Conservation (phyloP, 192 early-diverging fungal genomes). For the Backusella macrospora region DNA sequence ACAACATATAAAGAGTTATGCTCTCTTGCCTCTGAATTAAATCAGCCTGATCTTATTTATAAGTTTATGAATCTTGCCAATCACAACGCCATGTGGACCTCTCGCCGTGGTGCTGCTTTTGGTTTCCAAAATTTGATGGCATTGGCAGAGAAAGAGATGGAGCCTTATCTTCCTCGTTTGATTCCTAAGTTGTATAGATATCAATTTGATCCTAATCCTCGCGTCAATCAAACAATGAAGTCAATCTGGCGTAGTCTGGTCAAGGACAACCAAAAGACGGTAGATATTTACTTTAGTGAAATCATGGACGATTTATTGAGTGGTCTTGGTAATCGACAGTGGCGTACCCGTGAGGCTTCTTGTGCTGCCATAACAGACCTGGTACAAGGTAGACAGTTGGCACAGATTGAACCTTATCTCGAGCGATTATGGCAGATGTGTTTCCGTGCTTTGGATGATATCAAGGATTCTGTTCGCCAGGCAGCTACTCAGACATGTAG, state of each 20-base stretch:
- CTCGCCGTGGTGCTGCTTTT: constrained; percentile 84
- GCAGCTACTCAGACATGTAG: constrained; percentile 83
- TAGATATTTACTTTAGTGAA: constrained; percentile 75
- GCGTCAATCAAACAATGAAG: constrained; percentile 86
- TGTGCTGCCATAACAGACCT: constrained; percentile 76
- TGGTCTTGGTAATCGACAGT: constrained; percentile 78
- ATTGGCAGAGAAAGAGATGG: constrained; percentile 76
- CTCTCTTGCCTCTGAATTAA: constrained; percentile 91
- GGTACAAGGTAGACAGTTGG: constrained; percentile 65
- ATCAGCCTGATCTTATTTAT: constrained; percentile 92
- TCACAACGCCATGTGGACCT: constrained; percentile 91
- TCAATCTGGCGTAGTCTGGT: constrained; percentile 86
- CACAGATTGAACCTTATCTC: constrained; percentile 74
- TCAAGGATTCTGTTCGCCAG: constrained; percentile 88
- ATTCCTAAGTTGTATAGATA: constrained; percentile 87
- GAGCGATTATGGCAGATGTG: constrained; percentile 88
- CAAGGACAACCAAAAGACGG: constrained; percentile 65
- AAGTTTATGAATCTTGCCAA: constrained; percentile 92
- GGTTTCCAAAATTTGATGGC: constrained; percentile 84
- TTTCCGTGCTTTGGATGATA: constrained; percentile 90
- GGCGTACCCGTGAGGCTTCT: constrained; percentile 87
- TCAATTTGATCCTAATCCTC: constrained; percentile 90
- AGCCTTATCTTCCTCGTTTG: constrained; percentile 75
- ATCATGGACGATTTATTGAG: constrained; percentile 83
- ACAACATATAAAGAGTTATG: constrained; percentile 81